phyloP scores from a whole-genome alignment of 2,329 filamentous ascomycete species.

The Botrytis sinoallii region DNA sequence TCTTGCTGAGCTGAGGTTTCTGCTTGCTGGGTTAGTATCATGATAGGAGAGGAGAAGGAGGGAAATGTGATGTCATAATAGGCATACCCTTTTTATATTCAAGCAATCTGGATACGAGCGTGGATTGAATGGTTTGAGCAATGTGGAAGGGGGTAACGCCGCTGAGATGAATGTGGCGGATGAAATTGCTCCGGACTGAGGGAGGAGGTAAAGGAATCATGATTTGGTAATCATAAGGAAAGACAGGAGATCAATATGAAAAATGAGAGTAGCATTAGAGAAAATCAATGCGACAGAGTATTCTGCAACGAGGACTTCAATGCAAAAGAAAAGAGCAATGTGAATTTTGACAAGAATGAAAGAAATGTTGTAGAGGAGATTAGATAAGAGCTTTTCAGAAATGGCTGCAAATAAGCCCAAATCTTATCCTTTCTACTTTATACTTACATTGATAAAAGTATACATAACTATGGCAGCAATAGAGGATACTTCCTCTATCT shows the following conservation, averaged over 20 bases:
- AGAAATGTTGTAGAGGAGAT: background rate
- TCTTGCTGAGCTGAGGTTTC: background rate
- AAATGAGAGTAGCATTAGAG: background rate
- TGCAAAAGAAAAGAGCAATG: background rate
- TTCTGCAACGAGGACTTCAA: background rate
- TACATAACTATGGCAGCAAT: background rate
- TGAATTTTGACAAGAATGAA: background rate
- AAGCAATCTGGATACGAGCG: constrained; percentile 55
- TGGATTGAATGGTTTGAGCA: constrained; percentile 55
- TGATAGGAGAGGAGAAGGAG: constrained; percentile 43
- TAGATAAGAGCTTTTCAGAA: constrained; percentile 9
- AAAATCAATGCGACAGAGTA: background rate
- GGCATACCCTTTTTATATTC: constrained; percentile 49
- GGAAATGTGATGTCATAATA: constrained; percentile 33
- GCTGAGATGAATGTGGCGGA: constrained; percentile 56
- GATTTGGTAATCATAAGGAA: background rate
- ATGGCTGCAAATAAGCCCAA: background rate
- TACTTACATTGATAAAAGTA: background rate
- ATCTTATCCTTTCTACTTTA: background rate
- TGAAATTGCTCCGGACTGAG: constrained; percentile 39
- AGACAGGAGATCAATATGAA: background rate
- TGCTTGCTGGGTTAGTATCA: background rate
- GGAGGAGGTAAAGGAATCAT: background rate
- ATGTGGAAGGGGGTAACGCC: constrained; percentile 51
- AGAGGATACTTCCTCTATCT: background rate